Conservation (phyloP, 805 yeast genomes). For the Wickerhamomyces bovis region DNA sequence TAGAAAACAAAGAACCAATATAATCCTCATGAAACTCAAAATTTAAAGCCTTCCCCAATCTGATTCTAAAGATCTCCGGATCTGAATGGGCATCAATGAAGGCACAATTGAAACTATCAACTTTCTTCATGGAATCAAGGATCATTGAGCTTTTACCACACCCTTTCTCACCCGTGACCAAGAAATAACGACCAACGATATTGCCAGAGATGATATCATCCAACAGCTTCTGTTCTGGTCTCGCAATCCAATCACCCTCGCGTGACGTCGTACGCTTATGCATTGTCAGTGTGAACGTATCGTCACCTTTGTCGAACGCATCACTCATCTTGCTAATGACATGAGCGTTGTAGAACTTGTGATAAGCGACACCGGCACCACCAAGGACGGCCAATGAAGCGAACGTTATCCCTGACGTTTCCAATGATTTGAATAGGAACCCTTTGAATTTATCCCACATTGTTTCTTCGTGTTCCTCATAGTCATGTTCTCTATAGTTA, state of each 20-base stretch:
- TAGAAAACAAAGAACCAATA: slow-evolving; percentile 73
- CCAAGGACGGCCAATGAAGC: slow-evolving; percentile 66
- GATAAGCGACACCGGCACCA: slow-evolving; percentile 67
- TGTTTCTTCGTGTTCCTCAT: slow-evolving; percentile 9
- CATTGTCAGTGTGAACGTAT: slow-evolving; percentile 53
- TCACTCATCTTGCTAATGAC: slow-evolving; percentile 57
- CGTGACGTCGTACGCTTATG: slow-evolving; percentile 35
- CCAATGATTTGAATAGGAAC: slow-evolving; percentile 39
- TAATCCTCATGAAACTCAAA: slow-evolving; percentile 76
- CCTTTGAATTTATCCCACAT: slow-evolving; percentile 13
- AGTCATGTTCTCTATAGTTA: slow-evolving; percentile 9
- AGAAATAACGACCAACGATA: slow-evolving; percentile 60
- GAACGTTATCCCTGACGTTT: slow-evolving; percentile 66
- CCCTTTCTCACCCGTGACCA: slow-evolving; percentile 79
- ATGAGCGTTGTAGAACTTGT: slow-evolving; percentile 49
- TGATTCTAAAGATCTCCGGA: slow-evolving; percentile 71
- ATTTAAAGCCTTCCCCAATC: slow-evolving; percentile 70
- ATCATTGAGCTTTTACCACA: slow-evolving; percentile 79
- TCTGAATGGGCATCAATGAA: slow-evolving; percentile 80
- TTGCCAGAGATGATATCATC: slow-evolving; percentile 63
- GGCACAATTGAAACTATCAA: slow-evolving; percentile 57
- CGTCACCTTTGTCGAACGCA: slow-evolving; percentile 66
- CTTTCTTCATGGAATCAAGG: slow-evolving; percentile 61
- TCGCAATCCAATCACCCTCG: slow-evolving; percentile 56
- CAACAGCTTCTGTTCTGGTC: slow-evolving; percentile 59